Base-by-base conservation (phyloP, 2,329 filamentous ascomycete genomes). In the Lasiodiplodia gonubiensis region DNA sequence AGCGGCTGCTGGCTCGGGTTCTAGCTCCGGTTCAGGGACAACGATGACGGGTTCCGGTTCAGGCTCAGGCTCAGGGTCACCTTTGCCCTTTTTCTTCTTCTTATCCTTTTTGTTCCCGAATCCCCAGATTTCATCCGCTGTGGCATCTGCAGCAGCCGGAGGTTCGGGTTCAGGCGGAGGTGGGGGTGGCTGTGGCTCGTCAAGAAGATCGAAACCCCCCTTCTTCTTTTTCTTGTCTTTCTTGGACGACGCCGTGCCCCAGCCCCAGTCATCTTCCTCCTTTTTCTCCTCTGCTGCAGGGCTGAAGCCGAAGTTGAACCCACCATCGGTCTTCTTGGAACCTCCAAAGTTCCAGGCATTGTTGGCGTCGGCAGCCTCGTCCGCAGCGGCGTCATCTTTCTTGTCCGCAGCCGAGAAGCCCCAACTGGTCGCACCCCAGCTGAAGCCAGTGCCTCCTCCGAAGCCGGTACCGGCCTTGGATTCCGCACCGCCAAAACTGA, bases 401-500 rank as follows among this genome's bases (percentile, higher is more conserved):
- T 76, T 70, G 35, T 57, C 39, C 37, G 25, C 10, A 27, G 52
- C 53, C 21, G 35, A 35, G 37, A 76, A 73, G 48, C 73, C 75
- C 76, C 75, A 78, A 18, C 75, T 75, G 70, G 75, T 76, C 2
- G 72, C 72, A 64, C 78, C 75, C 53, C 79, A 79, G 23, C 75
- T 74, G 53, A 79, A 79, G 69, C 77, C 75, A 51, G 78, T 72
- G 46, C 69, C 71, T 25, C 70, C 74, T 48, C 57, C 57, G 37
- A 73, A 66, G 70, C 71, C 73, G 75, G 35, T 49, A 60, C 53
- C 52, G 23, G 59, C 51, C 51, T 65, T 64, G 52, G 69, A 68
- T 23, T 70, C 71, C 25, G 73, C 70, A 57, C 75, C 74, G 54
- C 79, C 80, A 69, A 84, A 81, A 69, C 79, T 80, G 69, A 84